Percentiles rank a stretch among this genome's conserved stretches.
These are phyloP conservation scores for Usnea hakonensis DNA, from an alignment of 495 filamentous ascomycete species.

Conservation along the genomic window DNA sequence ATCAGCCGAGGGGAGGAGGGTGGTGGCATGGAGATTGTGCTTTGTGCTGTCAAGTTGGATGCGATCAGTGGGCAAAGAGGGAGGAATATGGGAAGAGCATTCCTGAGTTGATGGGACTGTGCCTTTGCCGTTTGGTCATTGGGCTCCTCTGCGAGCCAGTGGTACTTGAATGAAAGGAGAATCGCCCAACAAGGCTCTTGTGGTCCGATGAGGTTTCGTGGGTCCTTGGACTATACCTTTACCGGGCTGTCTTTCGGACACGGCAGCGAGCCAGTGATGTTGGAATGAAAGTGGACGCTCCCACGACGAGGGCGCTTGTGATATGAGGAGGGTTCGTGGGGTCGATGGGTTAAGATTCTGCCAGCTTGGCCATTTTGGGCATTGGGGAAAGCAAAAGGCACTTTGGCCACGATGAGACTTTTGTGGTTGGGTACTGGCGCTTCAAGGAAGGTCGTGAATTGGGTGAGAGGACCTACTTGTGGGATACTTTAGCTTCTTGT, in stretches of 20 bases:
- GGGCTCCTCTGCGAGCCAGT: no score
- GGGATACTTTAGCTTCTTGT: no score
- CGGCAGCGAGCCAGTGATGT: not conserved
- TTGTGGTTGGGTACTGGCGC: not conserved
- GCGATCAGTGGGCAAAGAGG: conserved; percentile 58
- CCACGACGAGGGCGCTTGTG: not conserved
- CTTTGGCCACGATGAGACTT: not conserved
- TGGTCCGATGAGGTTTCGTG: no score
- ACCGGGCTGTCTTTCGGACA: not conserved
- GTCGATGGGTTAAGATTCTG: no score
- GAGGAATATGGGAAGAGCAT: conserved; percentile 61
- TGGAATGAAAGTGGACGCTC: not conserved
- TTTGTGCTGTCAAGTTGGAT: conserved; percentile 77
- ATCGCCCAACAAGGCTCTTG: no score
- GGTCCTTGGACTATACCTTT: not conserved
- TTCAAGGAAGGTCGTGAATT: no score
- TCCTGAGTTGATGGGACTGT: conserved; percentile 40
- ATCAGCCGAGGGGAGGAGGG: conserved; percentile 17
- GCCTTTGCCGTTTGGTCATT: no score
- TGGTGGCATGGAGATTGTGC: conserved; percentile 49
- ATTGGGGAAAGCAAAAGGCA: no score
- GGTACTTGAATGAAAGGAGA: no score
- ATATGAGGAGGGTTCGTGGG: no score
- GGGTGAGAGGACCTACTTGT: not conserved
- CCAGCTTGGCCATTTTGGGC: no score